A percentile compares a stretch with the other conserved stretches of the same genome.
Conservation (phyloP, 1,139 yeast species). For the Kurtzmaniella quercitrusa region DNA sequence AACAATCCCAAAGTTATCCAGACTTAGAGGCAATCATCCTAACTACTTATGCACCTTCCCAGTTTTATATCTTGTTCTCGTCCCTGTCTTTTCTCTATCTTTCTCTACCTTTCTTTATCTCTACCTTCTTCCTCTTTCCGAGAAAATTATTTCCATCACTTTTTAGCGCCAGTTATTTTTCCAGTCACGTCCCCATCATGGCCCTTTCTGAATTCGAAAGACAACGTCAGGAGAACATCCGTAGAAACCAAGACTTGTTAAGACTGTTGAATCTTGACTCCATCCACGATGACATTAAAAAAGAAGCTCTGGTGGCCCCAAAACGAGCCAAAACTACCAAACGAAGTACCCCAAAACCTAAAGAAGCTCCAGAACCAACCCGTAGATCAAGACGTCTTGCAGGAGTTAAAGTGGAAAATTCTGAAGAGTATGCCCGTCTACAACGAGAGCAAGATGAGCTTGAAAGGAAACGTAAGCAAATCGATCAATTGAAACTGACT, state of each 20-base stretch:
- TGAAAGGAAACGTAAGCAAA: slow-evolving; percentile 34
- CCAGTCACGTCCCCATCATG: too few species aligned
- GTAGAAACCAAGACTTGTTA: slow-evolving; percentile 37
- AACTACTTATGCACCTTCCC: too few species aligned
- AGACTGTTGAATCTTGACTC: slow-evolving; percentile 35
- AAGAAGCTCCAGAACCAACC: slow-evolving; percentile 41
- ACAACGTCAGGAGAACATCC: slow-evolving; percentile 56
- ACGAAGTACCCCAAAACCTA: slow-evolving; percentile 13
- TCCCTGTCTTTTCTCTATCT: too few species aligned
- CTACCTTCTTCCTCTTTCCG: too few species aligned
- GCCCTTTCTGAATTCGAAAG: slow-evolving; percentile 61
- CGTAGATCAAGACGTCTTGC: slow-evolving; percentile 65
- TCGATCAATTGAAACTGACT: slow-evolving; percentile 49
- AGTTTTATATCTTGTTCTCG: too few species aligned
- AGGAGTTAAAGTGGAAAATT: slow-evolving; percentile 47
- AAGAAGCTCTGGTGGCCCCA: slow-evolving; percentile 21
- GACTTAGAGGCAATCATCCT: too few species aligned
- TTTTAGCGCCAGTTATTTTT: too few species aligned
- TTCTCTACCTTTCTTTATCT: too few species aligned
- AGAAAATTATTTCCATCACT: too few species aligned
- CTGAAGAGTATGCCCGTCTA: slow-evolving; percentile 30
- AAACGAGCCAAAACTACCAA: slow-evolving; percentile 20
- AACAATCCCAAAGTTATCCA: too few species aligned
- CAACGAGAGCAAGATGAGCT: slow-evolving; percentile 34
- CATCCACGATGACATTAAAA: slow-evolving; percentile 25